Conservation (phyloP, 257 asterid genomes). For the Solanum rostratum region DNA sequence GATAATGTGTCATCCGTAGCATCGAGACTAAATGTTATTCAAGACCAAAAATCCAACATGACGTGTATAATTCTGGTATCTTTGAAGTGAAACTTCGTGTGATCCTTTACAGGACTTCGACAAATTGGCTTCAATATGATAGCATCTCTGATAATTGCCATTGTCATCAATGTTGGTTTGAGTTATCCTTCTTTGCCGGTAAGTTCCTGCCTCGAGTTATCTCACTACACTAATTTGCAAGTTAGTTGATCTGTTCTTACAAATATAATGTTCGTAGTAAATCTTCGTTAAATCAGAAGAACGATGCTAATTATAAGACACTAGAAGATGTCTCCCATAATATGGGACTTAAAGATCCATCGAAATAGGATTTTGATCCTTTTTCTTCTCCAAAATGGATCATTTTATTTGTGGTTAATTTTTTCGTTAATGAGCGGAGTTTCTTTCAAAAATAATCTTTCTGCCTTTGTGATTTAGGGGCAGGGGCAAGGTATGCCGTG, state of each 20-base stretch:
- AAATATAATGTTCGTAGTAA: not conserved
- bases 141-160: slow-evolving; percentile 38
- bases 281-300: not conserved
- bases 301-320: not conserved
- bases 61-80: not conserved
- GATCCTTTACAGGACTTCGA: slow-evolving; percentile 33
- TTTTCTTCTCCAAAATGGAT: not conserved
- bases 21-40: not conserved
- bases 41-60: not conserved
- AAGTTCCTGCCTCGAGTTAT: slow-evolving; percentile 10
- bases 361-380: not conserved
- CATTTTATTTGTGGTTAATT: not conserved
- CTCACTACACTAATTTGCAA: not conserved
- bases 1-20: not conserved
- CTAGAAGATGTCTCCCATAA: too few relatives aligned
- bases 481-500: not conserved
- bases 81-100: not conserved
- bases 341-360: not conserved
- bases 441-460: not conserved
- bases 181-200: slow-evolving; percentile 81
- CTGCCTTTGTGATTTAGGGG: not conserved
- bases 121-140: slow-evolving; percentile 66
- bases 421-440: not conserved
- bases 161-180: slow-evolving; percentile 38
- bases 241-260: not conserved